These are phyloP conservation scores for Cladorrhinum sp. DNA, from an alignment of 2,329 filamentous ascomycete species.

Conservation along the genomic window DNA sequence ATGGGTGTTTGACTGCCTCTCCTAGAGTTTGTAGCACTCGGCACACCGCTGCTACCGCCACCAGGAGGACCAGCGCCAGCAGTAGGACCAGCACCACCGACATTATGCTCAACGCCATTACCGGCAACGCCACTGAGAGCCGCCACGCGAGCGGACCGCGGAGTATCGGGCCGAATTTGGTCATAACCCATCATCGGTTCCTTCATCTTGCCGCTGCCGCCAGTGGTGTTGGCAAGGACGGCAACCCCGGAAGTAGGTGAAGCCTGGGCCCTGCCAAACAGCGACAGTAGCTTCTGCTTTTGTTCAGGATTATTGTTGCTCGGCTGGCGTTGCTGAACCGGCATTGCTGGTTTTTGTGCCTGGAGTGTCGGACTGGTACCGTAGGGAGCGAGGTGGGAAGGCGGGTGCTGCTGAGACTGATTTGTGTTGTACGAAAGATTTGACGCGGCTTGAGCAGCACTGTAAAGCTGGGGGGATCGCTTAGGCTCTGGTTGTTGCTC, in stretches of 20 bases:
- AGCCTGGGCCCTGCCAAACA: conserved; percentile 54
- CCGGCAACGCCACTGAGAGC: conserved; percentile 34
- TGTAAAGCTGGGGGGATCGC: conserved; percentile 19
- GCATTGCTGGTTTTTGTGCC: background rate
- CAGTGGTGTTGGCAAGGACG: background rate
- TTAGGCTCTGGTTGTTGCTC: conserved; percentile 19
- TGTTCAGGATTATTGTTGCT: conserved; percentile 40
- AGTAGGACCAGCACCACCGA: background rate
- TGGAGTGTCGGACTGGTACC: background rate
- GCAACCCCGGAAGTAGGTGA: conserved; percentile 22
- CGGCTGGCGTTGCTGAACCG: conserved; percentile 32
- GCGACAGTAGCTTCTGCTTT: conserved; percentile 52
- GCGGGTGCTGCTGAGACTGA: conserved; percentile 1
- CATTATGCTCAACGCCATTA: background rate
- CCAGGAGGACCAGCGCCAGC: conserved; percentile 32
- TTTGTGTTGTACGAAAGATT: conserved; percentile 18
- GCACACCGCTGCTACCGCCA: conserved; percentile 31
- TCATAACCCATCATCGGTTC: conserved; percentile 25
- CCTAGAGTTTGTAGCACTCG: conserved; percentile 34
- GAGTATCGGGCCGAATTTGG: conserved; percentile 24
- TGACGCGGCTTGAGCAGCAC: conserved; percentile 16
- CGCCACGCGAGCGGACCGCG: conserved; percentile 38
- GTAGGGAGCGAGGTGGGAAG: background rate
- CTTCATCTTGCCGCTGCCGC: conserved; percentile 28
- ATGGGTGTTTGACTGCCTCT: conserved; percentile 54